These are phyloP conservation scores for Phytophthora sp. DNA, from an alignment of 352 stramenopile genomes.

Conservation along the genomic window DNA sequence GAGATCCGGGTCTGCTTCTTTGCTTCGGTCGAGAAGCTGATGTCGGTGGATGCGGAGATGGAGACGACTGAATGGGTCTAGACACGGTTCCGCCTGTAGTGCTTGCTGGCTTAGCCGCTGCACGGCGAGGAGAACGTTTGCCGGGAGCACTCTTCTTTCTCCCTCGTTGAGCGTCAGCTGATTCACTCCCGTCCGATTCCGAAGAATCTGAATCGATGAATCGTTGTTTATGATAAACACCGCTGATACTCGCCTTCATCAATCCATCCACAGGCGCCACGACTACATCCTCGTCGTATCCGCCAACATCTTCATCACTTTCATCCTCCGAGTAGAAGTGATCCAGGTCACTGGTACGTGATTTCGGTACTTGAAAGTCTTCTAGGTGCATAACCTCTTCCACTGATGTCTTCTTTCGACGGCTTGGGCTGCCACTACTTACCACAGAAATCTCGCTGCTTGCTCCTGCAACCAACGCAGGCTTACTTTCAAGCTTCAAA, in stretches of 20 bases:
- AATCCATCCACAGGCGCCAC: conserved; percentile 40
- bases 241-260: conserved; percentile 32
- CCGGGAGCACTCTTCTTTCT: conserved; percentile 11
- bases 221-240: conserved; percentile 70
- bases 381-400: conserved; percentile 66
- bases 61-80: neutral
- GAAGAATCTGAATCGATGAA: conserved; percentile 76
- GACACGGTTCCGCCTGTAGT: neutral
- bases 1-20: conserved; percentile 12
- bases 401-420: conserved; percentile 25
- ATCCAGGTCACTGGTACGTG: conserved; percentile 63
- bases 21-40: conserved; percentile 16
- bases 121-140: conserved; percentile 8
- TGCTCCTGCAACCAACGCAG: neutral
- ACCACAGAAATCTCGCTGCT: neutral
- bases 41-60: conserved; percentile 9
- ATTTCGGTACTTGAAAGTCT: conserved; percentile 78
- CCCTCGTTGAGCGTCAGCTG: neutral
- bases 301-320: conserved; percentile 49
- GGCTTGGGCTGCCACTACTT: neutral
- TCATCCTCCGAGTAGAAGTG: conserved; percentile 84
- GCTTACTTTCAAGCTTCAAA: conserved; percentile 4
- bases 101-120: conserved; percentile 15
- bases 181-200: conserved; percentile 43
- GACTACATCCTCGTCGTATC: conserved; percentile 63